Percentiles rank a stretch among this genome's conserved stretches.
Evolutionary conservation across 306 rosid genomes (phyloP).

Genomic region (Amphicarpaea edgeworthii): DNA sequence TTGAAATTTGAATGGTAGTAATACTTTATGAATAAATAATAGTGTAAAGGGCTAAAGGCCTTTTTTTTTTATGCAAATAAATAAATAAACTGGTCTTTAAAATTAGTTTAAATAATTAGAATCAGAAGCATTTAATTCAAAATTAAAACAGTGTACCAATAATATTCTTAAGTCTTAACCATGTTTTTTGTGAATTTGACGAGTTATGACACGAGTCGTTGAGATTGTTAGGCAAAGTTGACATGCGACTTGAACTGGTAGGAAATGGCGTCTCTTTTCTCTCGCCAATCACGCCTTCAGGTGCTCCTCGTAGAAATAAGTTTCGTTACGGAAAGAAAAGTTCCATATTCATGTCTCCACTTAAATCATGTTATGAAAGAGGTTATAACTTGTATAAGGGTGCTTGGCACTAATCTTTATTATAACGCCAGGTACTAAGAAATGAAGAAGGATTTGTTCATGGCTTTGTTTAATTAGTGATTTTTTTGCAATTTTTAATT

Average conservation of each 20-base stretch:
- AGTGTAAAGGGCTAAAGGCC: no score
- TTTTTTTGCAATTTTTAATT: no score
- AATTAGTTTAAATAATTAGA: no score
- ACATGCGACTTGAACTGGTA: slow-evolving; percentile 17
- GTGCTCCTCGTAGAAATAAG: not conserved
- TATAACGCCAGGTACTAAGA: no score
- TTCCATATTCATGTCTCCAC: not conserved
- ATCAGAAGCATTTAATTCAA: no score
- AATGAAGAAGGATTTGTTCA: no score
- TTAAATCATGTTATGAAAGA: not conserved
- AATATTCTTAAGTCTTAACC: not conserved
- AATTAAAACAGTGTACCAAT: not conserved
- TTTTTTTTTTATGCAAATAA: no score
- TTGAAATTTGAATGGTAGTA: not conserved
- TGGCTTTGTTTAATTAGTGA: no score
- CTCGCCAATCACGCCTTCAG: slow-evolving; percentile 58
- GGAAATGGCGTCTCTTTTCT: not conserved
- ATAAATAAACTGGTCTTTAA: no score
- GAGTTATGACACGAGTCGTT: not conserved
- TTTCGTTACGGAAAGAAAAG: not conserved
- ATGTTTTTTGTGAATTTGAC: not conserved
- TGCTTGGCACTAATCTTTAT: no score
- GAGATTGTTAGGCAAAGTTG: slow-evolving; percentile 35
- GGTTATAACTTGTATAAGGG: no score
- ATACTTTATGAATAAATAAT: not conserved